phyloP scores from a whole-genome alignment of 1,139 yeast genomes.

The Eremothecium cymbalariae region DNA sequence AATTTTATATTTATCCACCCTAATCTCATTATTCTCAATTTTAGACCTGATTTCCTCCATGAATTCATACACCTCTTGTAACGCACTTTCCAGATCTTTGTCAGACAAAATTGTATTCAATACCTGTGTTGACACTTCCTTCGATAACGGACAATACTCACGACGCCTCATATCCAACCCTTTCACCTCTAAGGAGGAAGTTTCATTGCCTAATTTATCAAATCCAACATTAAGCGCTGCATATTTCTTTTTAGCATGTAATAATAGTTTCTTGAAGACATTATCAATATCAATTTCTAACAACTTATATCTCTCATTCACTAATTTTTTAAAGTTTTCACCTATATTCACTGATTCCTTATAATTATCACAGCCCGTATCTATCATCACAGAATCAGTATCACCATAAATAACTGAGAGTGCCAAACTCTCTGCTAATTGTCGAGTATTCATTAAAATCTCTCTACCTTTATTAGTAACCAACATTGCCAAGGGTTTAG shows the following conservation, averaged over 20 bases:
- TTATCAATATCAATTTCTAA: conserved; percentile 95
- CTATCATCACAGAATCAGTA: conserved; percentile 98
- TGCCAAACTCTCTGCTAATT: conserved; percentile 76
- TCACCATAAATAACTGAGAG: conserved; percentile 94
- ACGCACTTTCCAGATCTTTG: conserved; percentile 68
- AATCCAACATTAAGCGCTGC: conserved; percentile 72
- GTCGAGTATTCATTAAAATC: conserved; percentile 86
- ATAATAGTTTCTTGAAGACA: conserved; percentile 72
- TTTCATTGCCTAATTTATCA: conserved; percentile 43
- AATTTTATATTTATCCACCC: conserved; percentile 58
- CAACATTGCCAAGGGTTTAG: conserved; percentile 91
- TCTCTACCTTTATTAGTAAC: conserved; percentile 96
- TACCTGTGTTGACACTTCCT: conserved; percentile 74
- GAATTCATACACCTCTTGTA: conserved; percentile 64
- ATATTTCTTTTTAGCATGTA: conserved; percentile 96
- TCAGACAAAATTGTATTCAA: conserved; percentile 66
- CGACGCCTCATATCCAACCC: conserved; percentile 97
- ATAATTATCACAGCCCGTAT: conserved; percentile 67
- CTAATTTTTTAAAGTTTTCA: conserved; percentile 70
- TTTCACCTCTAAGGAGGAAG: conserved; percentile 68
- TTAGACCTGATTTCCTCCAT: conserved; percentile 53
- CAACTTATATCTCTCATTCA: conserved; percentile 78
- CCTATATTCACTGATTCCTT: conserved; percentile 78
- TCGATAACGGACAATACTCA: conserved; percentile 88
- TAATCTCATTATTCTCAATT: conserved; percentile 53